Percentiles rank a stretch among this genome's conserved stretches.
Conservation (phyloP, 176 grass and related monocot species). For the Otatea glauca region DNA sequence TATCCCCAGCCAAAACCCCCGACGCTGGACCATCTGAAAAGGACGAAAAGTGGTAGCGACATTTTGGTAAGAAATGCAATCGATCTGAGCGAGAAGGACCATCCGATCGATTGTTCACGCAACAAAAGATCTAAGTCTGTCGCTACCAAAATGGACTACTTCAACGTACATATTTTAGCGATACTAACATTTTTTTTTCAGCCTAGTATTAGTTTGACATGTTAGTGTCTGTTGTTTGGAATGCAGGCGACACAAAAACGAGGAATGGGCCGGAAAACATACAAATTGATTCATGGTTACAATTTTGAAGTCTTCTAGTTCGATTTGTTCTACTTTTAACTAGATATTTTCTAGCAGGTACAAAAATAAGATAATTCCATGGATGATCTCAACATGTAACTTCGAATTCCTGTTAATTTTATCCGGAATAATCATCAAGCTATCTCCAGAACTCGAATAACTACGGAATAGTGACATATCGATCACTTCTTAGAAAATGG, state of each 20-base stretch:
- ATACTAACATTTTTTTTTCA: not conserved
- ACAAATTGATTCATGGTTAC: not conserved
- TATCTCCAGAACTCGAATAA: too few relatives aligned
- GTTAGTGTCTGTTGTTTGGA: not conserved
- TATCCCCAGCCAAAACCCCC: conserved; percentile 17
- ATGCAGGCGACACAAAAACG: not conserved
- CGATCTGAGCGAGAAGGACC: not conserved
- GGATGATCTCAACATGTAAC: not conserved
- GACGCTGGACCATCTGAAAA: conserved; percentile 32
- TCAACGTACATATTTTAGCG: not conserved
- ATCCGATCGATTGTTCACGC: not conserved
- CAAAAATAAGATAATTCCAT: not conserved
- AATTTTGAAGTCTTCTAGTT: too few relatives aligned
- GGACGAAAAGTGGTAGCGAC: not conserved
- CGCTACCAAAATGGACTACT: not conserved
- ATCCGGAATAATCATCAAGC: not conserved
- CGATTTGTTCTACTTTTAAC: not conserved
- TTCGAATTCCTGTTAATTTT: not conserved
- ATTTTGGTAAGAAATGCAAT: conserved; percentile 11
- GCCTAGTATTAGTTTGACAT: not conserved
- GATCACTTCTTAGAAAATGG: not conserved
- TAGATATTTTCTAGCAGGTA: not conserved
- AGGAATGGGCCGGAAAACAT: not conserved
- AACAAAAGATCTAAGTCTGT: not conserved
- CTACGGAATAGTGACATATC: not conserved